Percentiles rank a stretch among this genome's conserved stretches.
Conservation (phyloP, 768 basidiomycete genomes). For the Ramaria sp. region DNA sequence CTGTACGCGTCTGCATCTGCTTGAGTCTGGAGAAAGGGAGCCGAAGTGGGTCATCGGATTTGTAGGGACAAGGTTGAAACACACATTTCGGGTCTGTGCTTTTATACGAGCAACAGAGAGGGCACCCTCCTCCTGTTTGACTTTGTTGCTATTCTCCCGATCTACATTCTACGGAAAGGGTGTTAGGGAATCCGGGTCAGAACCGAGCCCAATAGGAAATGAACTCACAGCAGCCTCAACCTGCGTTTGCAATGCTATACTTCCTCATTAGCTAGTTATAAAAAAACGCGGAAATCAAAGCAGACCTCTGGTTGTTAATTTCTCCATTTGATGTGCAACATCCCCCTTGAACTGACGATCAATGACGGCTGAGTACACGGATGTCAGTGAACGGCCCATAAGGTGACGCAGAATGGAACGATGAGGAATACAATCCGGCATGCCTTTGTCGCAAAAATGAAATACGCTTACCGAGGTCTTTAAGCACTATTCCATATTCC, state of each 20-base stretch:
- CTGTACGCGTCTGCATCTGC: conserved; percentile 71
- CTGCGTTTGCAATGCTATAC: conserved; percentile 65
- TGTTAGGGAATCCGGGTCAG: background rate
- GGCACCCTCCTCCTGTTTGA: conserved; percentile 76
- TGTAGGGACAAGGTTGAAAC: conserved; percentile 8
- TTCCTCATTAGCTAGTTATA: background rate
- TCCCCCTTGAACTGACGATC: conserved; percentile 86
- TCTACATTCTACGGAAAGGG: conserved; percentile 55
- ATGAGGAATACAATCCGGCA: too few species aligned
- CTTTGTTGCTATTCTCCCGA: conserved; percentile 78
- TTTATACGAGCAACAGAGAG: conserved; percentile 70
- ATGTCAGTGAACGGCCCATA: background rate
- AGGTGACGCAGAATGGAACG: background rate
- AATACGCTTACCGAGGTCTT: conserved; percentile 53
- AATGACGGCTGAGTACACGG: conserved; percentile 49
- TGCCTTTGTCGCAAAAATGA: background rate
- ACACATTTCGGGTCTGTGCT: conserved; percentile 45
- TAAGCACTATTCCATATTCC: conserved; percentile 75
- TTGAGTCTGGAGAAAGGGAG: conserved; percentile 33
- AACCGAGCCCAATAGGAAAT: background rate
- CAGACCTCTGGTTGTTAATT: conserved; percentile 53
- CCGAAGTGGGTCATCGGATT: background rate
- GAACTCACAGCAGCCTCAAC: conserved; percentile 68
- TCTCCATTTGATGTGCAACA: conserved; percentile 77
- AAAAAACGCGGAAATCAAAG: background rate